Evolutionary conservation across 2,329 filamentous ascomycete species (phyloP), one percentile per base, ranked within the genome.

Genomic region (Apiospora arundinis): DNA sequence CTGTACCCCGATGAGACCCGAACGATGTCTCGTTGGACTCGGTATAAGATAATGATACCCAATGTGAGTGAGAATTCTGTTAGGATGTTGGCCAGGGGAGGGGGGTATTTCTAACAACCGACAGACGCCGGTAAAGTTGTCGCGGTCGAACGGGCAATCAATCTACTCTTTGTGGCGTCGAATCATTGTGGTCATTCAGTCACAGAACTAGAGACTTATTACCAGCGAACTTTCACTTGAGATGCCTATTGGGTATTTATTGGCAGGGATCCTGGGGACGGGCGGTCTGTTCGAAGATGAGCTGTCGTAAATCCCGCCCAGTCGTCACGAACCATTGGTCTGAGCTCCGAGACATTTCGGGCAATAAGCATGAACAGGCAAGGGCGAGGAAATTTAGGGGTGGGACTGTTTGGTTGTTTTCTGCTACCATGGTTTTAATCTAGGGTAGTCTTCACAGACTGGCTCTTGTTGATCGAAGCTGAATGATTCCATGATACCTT

Each of bases 241-340:
- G 6, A 21, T 37, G 2, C 9, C 28, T 60, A 5, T 60, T 11
- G 5, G 16, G 18, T 11, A 8, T n/a, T 16, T 11, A 8, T n/a
- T 16, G 49, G 7, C 28, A 37, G 16, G 52, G 52, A n/a, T 60
- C 28, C 21, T 60, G 6, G 28, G 28, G 52, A 37, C 49, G 52
- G 16, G 16, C 28, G 52, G 52, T 60, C 56, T 63, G 32, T 12
- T 32, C 32, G 56, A 56, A 52, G n/a, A 44, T 67, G 67, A 63
- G 67, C 46, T 49, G 52, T 56, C 32, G 32, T 18, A 45, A 67
- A 63, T 66, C 65, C 63, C 32, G 49, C 49, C n/a, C 68, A 52
- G 9, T 48, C 56, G 71, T 52, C 37, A 70, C 68, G 71, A 72
- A 72, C 71, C 52, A 49, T 32, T 72, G 71, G 71, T 56, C 68